Percentiles rank a stretch among this genome's conserved stretches.
Conservation (phyloP, 2,329 filamentous ascomycete species). For the Fusarium neocosmosporiellum region DNA sequence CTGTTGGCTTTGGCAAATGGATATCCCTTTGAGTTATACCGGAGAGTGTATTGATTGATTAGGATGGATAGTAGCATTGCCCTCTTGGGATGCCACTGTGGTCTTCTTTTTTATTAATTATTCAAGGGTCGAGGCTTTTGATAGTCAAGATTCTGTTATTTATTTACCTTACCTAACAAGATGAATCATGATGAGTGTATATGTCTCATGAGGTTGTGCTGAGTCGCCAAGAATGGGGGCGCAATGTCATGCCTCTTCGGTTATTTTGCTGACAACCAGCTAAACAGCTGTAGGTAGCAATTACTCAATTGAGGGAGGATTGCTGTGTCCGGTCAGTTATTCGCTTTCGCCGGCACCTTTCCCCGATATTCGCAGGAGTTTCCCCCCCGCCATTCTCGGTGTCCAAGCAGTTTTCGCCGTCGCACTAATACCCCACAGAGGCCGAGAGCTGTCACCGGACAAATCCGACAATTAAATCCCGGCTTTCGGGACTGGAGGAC, state of each 20-base stretch:
- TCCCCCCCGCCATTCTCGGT: neutral
- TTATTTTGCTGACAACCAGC: neutral
- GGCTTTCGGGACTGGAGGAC: neutral
- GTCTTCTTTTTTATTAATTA: conserved; percentile 29
- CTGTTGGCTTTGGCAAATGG: conserved; percentile 36
- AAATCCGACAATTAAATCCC: neutral
- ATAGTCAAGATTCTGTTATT: conserved; percentile 13
- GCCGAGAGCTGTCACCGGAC: neutral
- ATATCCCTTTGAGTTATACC: conserved; percentile 44
- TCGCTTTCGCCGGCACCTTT: neutral
- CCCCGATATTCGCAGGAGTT: neutral
- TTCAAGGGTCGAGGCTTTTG: conserved; percentile 12
- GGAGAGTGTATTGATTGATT: conserved; percentile 22
- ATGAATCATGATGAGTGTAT: neutral
- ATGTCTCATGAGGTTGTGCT: neutral
- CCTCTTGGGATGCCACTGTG: conserved; percentile 5
- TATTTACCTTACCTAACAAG: neutral
- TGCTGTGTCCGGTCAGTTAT: neutral
- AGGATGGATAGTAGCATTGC: conserved; percentile 28
- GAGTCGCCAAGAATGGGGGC: neutral
- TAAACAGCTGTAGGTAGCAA: neutral
- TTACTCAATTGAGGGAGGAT: neutral
- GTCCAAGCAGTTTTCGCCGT: neutral
- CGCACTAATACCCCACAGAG: neutral
- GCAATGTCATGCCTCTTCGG: neutral